Evolutionary conservation across 306 rosid species (phyloP).

Genomic region (Prunus kanzakura): DNA sequence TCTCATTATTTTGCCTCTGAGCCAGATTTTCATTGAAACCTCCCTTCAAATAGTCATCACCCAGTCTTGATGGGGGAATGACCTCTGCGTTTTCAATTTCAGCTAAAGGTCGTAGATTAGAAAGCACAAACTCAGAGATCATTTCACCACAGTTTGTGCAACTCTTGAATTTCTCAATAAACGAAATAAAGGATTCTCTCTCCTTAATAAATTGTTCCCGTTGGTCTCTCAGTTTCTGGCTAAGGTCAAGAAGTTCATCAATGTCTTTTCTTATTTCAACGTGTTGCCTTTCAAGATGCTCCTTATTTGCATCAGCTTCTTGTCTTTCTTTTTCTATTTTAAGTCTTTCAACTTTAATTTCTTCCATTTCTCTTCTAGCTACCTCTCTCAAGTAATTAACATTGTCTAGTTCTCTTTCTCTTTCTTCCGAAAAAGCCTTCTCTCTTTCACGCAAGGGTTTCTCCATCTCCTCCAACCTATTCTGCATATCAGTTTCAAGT

Average conservation of each 20-base stretch:
- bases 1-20: constrained; percentile 42
- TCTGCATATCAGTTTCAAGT: constrained; percentile 81
- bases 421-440: constrained; percentile 68
- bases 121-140: constrained; percentile 68
- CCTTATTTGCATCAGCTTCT: constrained; percentile 66
- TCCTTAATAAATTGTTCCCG: constrained; percentile 71
- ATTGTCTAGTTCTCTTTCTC: constrained; percentile 62
- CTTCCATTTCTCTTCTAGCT: constrained; percentile 88
- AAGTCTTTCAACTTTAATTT: constrained; percentile 64
- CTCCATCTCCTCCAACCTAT: constrained; percentile 75
- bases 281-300: constrained; percentile 67
- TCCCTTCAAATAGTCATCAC: constrained; percentile 41
- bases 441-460: constrained; percentile 60
- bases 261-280: constrained; percentile 82
- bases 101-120: constrained; percentile 56
- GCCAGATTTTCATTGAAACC: constrained; percentile 40
- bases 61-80: constrained; percentile 49
- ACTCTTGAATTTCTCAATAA: constrained; percentile 61
- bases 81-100: constrained; percentile 67
- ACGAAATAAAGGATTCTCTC: constrained; percentile 66
- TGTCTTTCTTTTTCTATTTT: constrained; percentile 72
- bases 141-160: constrained; percentile 73
- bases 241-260: constrained; percentile 72
- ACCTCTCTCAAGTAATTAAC: constrained; percentile 73
- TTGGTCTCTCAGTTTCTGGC: constrained; percentile 64